Conservation (phyloP, 305 asterid genomes). For the Nicotiana rustica region DNA sequence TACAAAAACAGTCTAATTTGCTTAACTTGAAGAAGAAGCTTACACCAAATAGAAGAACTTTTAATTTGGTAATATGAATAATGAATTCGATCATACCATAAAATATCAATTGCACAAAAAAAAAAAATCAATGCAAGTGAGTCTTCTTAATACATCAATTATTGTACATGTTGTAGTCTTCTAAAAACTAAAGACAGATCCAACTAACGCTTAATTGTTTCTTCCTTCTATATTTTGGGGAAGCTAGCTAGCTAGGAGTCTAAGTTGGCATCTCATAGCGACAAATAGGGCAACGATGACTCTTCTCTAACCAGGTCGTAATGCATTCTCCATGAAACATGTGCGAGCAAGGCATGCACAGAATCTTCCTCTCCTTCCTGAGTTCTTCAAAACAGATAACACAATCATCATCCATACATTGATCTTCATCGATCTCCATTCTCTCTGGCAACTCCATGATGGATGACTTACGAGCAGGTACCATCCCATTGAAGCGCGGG, state of each 20-base stretch:
- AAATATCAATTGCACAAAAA: no score
- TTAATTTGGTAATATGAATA: no score
- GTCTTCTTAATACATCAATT: background rate
- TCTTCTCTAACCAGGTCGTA: background rate
- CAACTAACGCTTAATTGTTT: background rate
- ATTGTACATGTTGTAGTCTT: background rate
- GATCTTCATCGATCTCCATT: background rate
- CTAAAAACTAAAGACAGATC: background rate
- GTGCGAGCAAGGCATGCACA: conserved; percentile 29
- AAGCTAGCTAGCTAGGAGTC: no score
- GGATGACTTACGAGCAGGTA: background rate
- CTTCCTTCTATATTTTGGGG: no score
- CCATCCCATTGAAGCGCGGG: background rate
- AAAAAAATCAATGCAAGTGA: no score
- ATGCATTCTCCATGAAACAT: conserved; percentile 31
- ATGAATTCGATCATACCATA: no score
- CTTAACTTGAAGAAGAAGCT: no score
- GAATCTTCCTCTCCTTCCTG: background rate
- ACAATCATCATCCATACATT: background rate
- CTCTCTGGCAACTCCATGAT: background rate
- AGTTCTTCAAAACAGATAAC: conserved; percentile 13
- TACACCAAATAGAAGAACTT: no score
- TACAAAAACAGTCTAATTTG: background rate
- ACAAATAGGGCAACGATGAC: conserved; percentile 3
- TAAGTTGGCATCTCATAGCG: conserved; percentile 20